phyloP scores from a whole-genome alignment of 202 grass and related monocot genomes.

The Bolboschoenoplectus hybrid region DNA sequence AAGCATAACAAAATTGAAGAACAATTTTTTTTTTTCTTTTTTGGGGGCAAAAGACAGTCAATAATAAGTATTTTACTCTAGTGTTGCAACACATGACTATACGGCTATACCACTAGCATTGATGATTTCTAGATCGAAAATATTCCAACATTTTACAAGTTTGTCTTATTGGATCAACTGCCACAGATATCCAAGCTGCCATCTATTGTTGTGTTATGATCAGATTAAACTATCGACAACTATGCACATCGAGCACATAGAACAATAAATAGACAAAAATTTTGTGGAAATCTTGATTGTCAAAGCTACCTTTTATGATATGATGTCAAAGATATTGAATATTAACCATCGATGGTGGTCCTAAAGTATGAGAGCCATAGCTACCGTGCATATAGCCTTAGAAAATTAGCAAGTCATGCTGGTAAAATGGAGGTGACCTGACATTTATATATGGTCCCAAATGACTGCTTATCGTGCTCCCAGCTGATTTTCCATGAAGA shows the following conservation, averaged over 20 bases:
- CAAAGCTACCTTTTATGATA: constrained; percentile 14
- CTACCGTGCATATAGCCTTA: background rate
- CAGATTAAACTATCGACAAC: constrained; percentile 25
- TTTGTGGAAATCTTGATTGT: background rate
- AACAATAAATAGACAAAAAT: constrained; percentile 8
- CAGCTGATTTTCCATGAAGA: constrained; percentile 11
- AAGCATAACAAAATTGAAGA: background rate
- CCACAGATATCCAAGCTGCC: background rate
- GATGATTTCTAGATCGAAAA: background rate
- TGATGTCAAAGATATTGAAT: constrained; percentile 20
- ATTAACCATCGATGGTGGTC: constrained; percentile 30
- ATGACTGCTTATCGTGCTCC: constrained; percentile 30
- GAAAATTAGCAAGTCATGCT: constrained; percentile 32
- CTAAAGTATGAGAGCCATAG: background rate
- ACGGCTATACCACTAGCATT: background rate
- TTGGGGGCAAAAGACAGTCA: background rate
- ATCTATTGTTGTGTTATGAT: constrained; percentile 1
- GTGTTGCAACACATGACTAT: background rate
- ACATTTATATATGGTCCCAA: constrained; percentile 6
- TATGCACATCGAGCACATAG: background rate
- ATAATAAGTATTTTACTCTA: background rate
- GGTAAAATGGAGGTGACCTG: constrained; percentile 26
- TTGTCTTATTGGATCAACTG: background rate
- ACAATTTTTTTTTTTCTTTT: background rate
- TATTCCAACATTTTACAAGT: background rate